Conservation (phyloP, 1,284 basidiomycete species). For the Cutaneotrichosporon spelunceum region DNA sequence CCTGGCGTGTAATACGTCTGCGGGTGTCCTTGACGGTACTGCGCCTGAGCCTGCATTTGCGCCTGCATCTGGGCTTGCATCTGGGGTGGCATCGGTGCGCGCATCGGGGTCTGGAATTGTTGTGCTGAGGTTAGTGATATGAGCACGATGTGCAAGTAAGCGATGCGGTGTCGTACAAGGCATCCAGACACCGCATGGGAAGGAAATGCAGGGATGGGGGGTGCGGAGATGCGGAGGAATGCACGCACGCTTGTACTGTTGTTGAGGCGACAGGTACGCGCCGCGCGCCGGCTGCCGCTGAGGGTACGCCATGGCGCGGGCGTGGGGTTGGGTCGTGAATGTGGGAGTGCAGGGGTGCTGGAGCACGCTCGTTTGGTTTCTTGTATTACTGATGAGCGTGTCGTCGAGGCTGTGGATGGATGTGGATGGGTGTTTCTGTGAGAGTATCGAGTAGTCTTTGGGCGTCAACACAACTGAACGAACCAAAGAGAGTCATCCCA, state of each 20-base stretch:
- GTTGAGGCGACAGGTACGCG: neutral
- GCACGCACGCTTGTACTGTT: constrained; percentile 14
- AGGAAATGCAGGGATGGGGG: neutral
- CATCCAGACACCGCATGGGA: neutral
- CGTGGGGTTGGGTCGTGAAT: neutral
- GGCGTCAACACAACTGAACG: neutral
- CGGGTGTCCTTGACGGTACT: neutral
- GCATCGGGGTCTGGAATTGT: neutral
- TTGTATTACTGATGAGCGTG: neutral
- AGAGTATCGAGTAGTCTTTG: neutral
- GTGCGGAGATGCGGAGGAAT: neutral
- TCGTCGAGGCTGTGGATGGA: neutral
- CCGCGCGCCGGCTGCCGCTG: neutral
- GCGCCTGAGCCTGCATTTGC: neutral
- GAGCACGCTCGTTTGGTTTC: neutral
- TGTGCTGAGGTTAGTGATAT: neutral
- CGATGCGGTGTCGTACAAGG: no score
- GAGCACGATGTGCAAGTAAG: neutral
- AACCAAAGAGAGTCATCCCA: neutral
- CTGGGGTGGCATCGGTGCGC: neutral
- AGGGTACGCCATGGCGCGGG: neutral
- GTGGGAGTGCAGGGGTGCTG: no score
- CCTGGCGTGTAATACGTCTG: constrained; percentile 5
- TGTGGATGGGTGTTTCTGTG: neutral
- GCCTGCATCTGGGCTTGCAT: neutral